Conservation (phyloP, 106 monocot species). For the Posidonia australis region DNA sequence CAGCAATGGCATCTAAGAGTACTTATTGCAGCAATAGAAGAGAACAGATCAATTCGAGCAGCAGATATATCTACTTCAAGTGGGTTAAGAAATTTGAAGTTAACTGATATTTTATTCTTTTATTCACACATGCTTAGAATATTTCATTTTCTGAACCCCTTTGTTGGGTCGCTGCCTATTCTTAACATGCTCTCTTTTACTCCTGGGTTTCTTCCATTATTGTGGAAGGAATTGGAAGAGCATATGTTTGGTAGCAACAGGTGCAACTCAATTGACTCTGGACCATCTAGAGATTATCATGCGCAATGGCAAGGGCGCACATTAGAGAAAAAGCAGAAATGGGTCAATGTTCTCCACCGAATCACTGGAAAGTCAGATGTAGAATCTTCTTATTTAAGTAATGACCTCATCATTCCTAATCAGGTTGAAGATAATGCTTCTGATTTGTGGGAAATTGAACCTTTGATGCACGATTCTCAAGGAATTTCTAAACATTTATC, state of each 20-base stretch:
- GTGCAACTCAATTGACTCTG: slow-evolving; percentile 7
- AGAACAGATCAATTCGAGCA: slow-evolving; percentile 3
- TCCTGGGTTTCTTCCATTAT: slow-evolving; percentile 56
- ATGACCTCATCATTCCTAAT: slow-evolving; percentile 7
- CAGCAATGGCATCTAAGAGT: slow-evolving; percentile 83
- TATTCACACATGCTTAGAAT: slow-evolving; percentile 73
- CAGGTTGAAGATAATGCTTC: slow-evolving; percentile 21
- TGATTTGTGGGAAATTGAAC: slow-evolving; percentile 58
- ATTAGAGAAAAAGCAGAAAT: slow-evolving; percentile 46
- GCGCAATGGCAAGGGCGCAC: slow-evolving; percentile 5
- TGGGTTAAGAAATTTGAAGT: slow-evolving; percentile 19
- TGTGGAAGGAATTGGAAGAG: slow-evolving; percentile 61
- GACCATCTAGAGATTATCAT: slow-evolving; percentile 12
- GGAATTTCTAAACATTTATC: slow-evolving; percentile 43
- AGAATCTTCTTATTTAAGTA: slow-evolving; percentile 12
- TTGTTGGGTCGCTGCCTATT: slow-evolving; percentile 50
- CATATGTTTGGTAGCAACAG: slow-evolving; percentile 31
- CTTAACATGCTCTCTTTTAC: slow-evolving; percentile 88
- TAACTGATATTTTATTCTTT: slow-evolving; percentile 42
- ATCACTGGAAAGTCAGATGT: slow-evolving; percentile 52
- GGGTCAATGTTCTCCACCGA: slow-evolving; percentile 63
- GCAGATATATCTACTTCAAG: slow-evolving; percentile 10
- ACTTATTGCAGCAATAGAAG: slow-evolving; percentile 37
- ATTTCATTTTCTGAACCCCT: slow-evolving; percentile 46
- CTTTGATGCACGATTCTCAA: slow-evolving; percentile 45